Evolutionary conservation across 176 grass and related monocot genomes (phyloP).

Genomic region (Secale cereale): DNA sequence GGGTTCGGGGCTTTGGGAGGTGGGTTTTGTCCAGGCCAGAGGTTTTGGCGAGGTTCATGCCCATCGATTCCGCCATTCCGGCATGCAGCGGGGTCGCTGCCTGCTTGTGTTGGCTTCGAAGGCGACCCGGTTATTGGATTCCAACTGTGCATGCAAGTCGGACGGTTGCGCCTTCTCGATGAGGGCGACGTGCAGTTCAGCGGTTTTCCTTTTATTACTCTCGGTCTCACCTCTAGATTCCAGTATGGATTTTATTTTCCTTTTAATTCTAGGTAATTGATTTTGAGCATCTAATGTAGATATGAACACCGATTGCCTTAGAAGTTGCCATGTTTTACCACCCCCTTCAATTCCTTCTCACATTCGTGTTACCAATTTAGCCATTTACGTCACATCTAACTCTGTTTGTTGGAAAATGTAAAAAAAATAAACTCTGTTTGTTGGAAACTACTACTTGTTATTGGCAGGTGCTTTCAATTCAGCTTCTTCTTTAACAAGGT

Average conservation of each 20-base stretch:
- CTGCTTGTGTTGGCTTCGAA: background rate
- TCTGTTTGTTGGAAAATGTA: background rate
- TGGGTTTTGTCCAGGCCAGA: too few relatives aligned
- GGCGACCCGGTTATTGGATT: background rate
- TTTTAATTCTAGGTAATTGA: background rate
- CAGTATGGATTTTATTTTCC: background rate
- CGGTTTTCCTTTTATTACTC: background rate
- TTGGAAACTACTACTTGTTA: background rate
- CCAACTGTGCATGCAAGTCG: background rate
- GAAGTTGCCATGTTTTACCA: background rate
- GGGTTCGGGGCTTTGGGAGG: background rate
- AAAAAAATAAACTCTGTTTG: background rate
- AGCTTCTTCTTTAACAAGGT: background rate
- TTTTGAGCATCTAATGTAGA: background rate
- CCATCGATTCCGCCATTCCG: background rate
- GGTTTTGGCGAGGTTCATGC: conserved; percentile 2
- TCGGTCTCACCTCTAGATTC: background rate
- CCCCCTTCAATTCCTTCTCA: background rate
- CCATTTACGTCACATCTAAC: background rate
- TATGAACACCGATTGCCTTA: background rate
- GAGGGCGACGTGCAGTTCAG: background rate
- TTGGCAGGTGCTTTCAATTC: background rate
- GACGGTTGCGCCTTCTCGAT: background rate
- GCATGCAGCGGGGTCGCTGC: background rate
- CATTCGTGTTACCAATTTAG: background rate